A percentile compares a stretch with the other conserved stretches of the same genome.
Conservation (phyloP, 805 yeast species). For the Wickerhamiella nectarea region DNA sequence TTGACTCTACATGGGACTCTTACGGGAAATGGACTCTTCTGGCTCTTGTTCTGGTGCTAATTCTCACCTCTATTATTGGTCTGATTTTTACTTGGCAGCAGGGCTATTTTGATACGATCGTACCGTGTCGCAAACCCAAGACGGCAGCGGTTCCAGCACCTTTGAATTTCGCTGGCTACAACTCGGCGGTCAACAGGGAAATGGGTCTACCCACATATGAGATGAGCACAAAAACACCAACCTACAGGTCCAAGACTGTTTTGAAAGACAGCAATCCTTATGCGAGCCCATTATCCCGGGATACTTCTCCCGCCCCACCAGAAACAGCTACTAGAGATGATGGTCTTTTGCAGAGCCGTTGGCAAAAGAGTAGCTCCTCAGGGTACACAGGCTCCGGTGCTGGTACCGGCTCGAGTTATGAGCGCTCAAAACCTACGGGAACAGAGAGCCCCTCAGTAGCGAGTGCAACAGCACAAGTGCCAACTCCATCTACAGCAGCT, state of each 20-base stretch:
- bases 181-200: not conserved
- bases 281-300: not conserved
- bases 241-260: not conserved
- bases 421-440: not conserved
- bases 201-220: not conserved
- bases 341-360: not conserved
- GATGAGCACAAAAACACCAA: not conserved
- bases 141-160: not conserved
- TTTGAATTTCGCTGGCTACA: constrained; percentile 4
- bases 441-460: not conserved
- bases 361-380: not conserved
- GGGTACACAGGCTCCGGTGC: not conserved
- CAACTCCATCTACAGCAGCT: not conserved
- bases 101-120: constrained; percentile 8
- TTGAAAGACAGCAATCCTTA: not conserved
- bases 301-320: no score
- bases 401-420: not conserved
- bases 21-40: constrained; percentile 7
- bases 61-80: not conserved
- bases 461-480: not conserved
- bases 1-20: constrained; percentile 4
- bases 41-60: constrained; percentile 1
- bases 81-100: constrained; percentile 3
- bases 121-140: not conserved
- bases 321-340: no score